phyloP scores from a whole-genome alignment of 2,329 filamentous ascomycete genomes.

The Trichoderma koningiopsis region DNA sequence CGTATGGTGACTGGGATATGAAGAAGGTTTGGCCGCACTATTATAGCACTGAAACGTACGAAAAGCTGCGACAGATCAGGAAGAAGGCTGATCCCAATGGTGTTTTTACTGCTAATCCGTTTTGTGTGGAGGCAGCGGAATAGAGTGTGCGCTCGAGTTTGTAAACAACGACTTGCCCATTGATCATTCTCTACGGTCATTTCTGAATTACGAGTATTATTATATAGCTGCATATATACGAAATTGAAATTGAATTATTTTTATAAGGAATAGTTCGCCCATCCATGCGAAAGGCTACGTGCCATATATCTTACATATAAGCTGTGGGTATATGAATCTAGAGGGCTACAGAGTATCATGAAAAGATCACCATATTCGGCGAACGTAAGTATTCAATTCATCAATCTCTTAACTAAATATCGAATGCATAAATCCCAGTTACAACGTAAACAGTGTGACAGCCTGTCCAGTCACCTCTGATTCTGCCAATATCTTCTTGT shows the following conservation, averaged over 20 bases:
- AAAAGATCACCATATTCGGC: not conserved
- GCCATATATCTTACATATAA: not conserved
- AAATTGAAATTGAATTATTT: not conserved
- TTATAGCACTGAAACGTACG: not conserved
- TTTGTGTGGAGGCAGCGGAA: not conserved
- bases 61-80: not conserved
- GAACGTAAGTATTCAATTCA: not conserved
- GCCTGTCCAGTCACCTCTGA: conserved; percentile 1
- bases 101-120: not conserved
- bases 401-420: not conserved
- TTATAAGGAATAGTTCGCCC: not conserved
- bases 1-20: conserved; percentile 8
- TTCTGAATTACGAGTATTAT: not conserved
- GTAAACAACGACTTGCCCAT: not conserved
- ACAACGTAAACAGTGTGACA: conserved; percentile 7
- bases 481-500: conserved; percentile 3
- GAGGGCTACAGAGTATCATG: not conserved
- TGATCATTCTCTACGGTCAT: not conserved
- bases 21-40: not conserved
- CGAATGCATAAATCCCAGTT: not conserved
- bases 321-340: not conserved
- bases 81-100: not conserved
- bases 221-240: not conserved
- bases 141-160: not conserved
- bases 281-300: not conserved